Evolutionary conservation across 306 rosid species (phyloP), one percentile per base, ranked within the genome.

Genomic region (peach (Prunus persica)): DNA sequence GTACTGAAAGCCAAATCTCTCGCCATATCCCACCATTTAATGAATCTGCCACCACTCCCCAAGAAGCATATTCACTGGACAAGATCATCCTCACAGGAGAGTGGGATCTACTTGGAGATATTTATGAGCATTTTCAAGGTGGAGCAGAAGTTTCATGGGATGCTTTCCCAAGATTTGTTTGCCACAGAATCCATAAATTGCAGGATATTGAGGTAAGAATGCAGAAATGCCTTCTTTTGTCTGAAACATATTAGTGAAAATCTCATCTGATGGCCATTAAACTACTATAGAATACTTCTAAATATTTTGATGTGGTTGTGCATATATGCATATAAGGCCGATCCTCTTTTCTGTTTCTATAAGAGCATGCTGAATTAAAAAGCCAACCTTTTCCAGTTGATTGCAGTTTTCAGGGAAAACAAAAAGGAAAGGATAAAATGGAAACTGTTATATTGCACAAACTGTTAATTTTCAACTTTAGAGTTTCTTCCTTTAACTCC

Each of bases 11-110:
- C 61, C 85, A 84, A 34, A 49, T 55, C 54, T 25, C 86, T 50
- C 97, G 89, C 68, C 88, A 90, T 77, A 76, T 88, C 80, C 99
- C 97, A 71, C 90, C 93, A 61, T 86, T 87, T 78, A 66, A 89
- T 89, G 32, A 80, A 78, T 81, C 88, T 73, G 97, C 99, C 10
- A 83, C 97, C 18, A 81, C 90, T 18, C 89, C 96, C 57, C 84
- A 86, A 75, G 88, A 84, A 84, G 97, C 89, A 79, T 95, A 88
- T 83, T 82, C 92, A 47, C 76, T 92, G 79, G 93, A 90, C 68
- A 78, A 88, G 88, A 95, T 95, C 78, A 92, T 92, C 67, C 82
- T 85, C 66, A 65, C 65, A 58, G 90, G 86, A 78, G 99, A 95
- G 77, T 89, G 96, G 97, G 80, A 34, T 80, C 78, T 68, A 78